These are phyloP conservation scores for Boletus sp. DNA, from an alignment of 768 basidiomycete species.

Conservation along the genomic window DNA sequence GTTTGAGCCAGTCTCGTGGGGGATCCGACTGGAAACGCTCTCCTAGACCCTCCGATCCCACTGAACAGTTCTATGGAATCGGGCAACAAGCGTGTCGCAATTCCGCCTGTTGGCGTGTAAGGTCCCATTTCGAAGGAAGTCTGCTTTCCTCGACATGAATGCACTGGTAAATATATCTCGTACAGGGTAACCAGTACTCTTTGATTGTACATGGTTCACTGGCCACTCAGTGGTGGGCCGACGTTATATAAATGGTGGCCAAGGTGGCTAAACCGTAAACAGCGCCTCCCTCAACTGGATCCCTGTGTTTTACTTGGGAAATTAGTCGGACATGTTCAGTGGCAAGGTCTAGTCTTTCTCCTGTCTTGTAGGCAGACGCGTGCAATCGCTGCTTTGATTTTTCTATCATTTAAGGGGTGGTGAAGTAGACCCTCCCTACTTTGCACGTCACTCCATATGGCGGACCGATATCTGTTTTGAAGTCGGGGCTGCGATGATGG, in stretches of 20 bases:
- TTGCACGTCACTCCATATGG: neutral
- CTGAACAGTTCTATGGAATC: constrained; percentile 36
- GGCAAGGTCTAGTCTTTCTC: constrained; percentile 16
- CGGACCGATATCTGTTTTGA: neutral
- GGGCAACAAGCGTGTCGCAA: constrained; percentile 39
- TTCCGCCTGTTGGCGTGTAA: constrained; percentile 33
- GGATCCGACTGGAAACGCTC: neutral
- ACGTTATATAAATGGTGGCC: constrained; percentile 29
- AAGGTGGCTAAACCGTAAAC: neutral
- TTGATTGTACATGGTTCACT: neutral
- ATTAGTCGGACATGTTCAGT: constrained; percentile 28
- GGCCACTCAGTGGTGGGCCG: constrained; percentile 25
- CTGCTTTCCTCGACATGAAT: constrained; percentile 17
- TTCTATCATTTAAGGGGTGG: neutral
- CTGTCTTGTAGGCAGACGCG: neutral
- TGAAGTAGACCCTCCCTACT: neutral
- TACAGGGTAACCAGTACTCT: neutral
- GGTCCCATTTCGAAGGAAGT: constrained; percentile 21
- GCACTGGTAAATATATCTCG: constrained; percentile 24
- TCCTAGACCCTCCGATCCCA: constrained; percentile 21
- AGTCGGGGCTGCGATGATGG: neutral
- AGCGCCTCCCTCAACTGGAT: constrained; percentile 28
- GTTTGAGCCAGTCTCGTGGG: neutral
- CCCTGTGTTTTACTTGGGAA: constrained; percentile 34
- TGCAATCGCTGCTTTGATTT: neutral